These are phyloP conservation scores for Exsudoporus floridanus DNA, from an alignment of 1,284 basidiomycete species.

Conservation along the genomic window DNA sequence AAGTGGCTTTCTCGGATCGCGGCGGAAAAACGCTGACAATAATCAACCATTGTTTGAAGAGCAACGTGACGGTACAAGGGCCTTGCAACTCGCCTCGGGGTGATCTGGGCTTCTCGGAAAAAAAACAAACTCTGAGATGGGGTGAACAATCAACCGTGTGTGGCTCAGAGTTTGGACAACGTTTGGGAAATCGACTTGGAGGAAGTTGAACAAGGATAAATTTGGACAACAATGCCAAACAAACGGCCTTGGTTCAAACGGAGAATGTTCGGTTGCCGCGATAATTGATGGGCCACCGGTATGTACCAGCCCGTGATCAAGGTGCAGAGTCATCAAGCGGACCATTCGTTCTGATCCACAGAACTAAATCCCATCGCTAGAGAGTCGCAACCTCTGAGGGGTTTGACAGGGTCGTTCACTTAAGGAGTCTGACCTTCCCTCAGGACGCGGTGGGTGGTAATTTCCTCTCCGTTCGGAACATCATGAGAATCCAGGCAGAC, in stretches of 20 bases:
- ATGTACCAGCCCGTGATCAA: not conserved
- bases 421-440: conserved; percentile 17
- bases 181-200: not conserved
- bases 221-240: conserved; percentile 17
- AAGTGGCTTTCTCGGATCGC: not conserved
- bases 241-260: not conserved
- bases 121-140: not conserved
- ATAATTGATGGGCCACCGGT: not conserved
- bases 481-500: conserved; percentile 16
- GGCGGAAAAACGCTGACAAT: not conserved
- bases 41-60: no score
- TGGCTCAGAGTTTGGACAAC: not conserved
- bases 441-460: not conserved
- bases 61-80: no score
- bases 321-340: not conserved
- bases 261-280: not conserved
- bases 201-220: not conserved
- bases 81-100: no score
- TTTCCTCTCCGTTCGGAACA: conserved; percentile 5
- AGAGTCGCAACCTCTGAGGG: conserved; percentile 3
- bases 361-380: conserved; percentile 1
- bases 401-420: conserved; percentile 13
- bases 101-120: no score
- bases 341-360: not conserved
- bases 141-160: not conserved